These are phyloP conservation scores for Magnaporthiopsis rhizophila DNA, from an alignment of 2,329 filamentous ascomycete species.

Conservation along the genomic window DNA sequence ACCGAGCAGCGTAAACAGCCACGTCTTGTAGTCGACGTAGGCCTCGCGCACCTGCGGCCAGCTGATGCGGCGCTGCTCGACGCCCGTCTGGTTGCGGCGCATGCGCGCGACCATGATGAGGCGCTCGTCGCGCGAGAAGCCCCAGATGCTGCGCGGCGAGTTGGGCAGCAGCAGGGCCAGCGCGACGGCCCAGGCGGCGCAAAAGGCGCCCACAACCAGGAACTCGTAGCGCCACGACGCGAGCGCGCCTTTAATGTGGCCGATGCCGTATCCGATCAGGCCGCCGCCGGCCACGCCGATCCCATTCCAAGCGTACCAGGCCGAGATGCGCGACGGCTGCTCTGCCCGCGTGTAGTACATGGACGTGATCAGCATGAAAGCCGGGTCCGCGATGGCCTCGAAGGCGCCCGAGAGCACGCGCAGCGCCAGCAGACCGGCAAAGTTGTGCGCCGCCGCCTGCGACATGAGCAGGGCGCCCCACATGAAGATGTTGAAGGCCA, in stretches of 20 bases:
- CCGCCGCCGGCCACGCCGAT: conserved; percentile 52
- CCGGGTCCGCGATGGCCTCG: conserved; percentile 42
- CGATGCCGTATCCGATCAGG: conserved; percentile 46
- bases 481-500: conserved; percentile 43
- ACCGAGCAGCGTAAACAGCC: conserved; percentile 47
- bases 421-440: conserved; percentile 44
- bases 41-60: conserved; percentile 47
- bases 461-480: conserved; percentile 39
- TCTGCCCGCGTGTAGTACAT: conserved; percentile 59
- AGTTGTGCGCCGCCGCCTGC: conserved; percentile 49
- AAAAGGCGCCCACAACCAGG: conserved; percentile 52
- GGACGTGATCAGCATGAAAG: conserved; percentile 55
- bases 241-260: conserved; percentile 47
- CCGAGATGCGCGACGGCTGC: conserved; percentile 51
- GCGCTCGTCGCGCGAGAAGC: conserved; percentile 41
- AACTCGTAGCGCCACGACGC: conserved; percentile 62
- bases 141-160: conserved; percentile 44
- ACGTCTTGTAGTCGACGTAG: conserved; percentile 49
- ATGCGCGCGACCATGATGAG: conserved; percentile 47
- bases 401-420: conserved; percentile 57
- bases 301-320: conserved; percentile 53
- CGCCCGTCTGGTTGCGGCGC: conserved; percentile 48
- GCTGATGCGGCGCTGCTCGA: conserved; percentile 49
- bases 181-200: conserved; percentile 49
- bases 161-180: conserved; percentile 51